Evolutionary conservation across 306 rosid species (phyloP), one percentile per base, ranked within the genome.

Genomic region (Datisca glomerata): DNA sequence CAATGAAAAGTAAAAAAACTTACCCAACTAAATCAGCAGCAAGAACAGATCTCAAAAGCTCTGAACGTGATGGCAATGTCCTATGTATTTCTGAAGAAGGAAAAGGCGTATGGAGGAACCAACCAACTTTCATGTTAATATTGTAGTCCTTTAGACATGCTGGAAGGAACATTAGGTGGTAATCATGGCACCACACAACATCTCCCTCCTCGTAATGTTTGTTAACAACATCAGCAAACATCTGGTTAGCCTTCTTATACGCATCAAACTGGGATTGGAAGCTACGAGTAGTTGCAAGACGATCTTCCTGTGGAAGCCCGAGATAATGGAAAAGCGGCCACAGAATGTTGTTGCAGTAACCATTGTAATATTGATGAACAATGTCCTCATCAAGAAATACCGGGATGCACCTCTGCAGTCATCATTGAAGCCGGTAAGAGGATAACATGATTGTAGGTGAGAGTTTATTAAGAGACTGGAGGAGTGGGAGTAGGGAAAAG

Each of bases 101-200:
- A 60, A 89, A 89, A n/a, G 97, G 97, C 16, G 94, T 89, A 53
- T 89, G 94, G 57, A 89, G 94, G 75, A 89, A 89, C 94, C 97
- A 89, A 21, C 97, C 97, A 52, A 83, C 94, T 76, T 89, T 89
- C 93, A 83, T 89, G 43, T 66, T 47, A 52, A 23, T 59, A 63
- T 89, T 80, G 54, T 72, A 56, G 41, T 79, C 83, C 70, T 89
- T 89, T 12, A 89, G 75, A 61, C 80, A 89, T 66, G 78, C 69
- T 39, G 97, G 97, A 57, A 89, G 94, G 62, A 76, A 89, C 97
- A 89, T 89, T 39, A 89, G 70, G 71, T 89, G 94, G 68, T 89
- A 89, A 51, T 89, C 97, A 51, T 83, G 97, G 61, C 94, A 83
- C 94, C 97, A 89, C 46, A 89, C 83, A 14, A 89, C 75, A 67